Percentiles rank a stretch among this genome's conserved stretches.
Conservation (phyloP, 768 basidiomycete species). For the Leccinum boreale region DNA sequence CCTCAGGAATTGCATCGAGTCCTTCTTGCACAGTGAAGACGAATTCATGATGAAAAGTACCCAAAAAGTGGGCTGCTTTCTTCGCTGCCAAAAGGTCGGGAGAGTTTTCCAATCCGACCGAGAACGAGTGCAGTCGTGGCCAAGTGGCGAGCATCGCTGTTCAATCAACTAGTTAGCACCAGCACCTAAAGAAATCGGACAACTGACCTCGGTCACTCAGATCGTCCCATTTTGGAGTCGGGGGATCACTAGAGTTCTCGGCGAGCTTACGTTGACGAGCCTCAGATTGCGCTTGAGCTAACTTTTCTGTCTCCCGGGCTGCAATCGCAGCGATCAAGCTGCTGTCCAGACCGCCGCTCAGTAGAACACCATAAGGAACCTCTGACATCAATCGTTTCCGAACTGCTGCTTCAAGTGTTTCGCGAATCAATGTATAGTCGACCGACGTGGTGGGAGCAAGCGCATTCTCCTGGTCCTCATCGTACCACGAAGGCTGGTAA, state of each 20-base stretch:
- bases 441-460: constrained; percentile 54
- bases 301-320: constrained; percentile 90
- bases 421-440: constrained; percentile 69
- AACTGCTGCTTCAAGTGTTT: constrained; percentile 87
- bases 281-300: constrained; percentile 76
- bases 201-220: constrained; percentile 52
- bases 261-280: constrained; percentile 56
- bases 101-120: constrained; percentile 91
- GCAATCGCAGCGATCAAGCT: constrained; percentile 96
- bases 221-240: constrained; percentile 47
- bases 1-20: constrained; percentile 93
- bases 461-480: constrained; percentile 63
- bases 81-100: constrained; percentile 95
- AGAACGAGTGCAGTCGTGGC: constrained; percentile 98
- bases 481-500: constrained; percentile 88
- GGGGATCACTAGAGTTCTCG: constrained; percentile 51
- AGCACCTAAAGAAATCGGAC: not conserved
- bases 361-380: constrained; percentile 95
- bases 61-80: constrained; percentile 89
- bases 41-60: constrained; percentile 96
- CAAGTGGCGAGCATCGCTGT: constrained; percentile 77
- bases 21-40: constrained; percentile 98
- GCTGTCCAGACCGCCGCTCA: constrained; percentile 94
- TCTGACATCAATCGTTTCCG: constrained; percentile 98
- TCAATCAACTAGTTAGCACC: constrained; percentile 5